These are phyloP conservation scores for Penicillium cinerascens DNA, from an alignment of 495 filamentous ascomycete species.

Conservation along the genomic window DNA sequence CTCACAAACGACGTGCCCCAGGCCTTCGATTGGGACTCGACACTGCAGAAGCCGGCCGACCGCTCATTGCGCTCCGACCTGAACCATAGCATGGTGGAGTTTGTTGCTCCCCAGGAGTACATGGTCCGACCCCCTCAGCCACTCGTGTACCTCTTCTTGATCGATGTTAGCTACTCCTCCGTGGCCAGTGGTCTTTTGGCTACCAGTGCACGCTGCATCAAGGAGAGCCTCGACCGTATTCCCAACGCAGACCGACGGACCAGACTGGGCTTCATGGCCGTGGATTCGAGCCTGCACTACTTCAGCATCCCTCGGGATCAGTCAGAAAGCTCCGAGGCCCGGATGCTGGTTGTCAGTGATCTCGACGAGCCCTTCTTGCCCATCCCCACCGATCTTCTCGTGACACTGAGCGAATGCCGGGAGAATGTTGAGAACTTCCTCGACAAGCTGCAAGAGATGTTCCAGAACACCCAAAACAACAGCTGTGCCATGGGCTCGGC, in stretches of 20 bases:
- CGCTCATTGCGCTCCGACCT: conserved; percentile 85
- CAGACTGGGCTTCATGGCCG: conserved; percentile 88
- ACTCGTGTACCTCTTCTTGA: conserved; percentile 94
- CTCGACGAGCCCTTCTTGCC: conserved; percentile 96
- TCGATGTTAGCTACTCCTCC: conserved; percentile 92
- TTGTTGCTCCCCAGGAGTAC: conserved; percentile 97
- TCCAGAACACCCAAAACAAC: conserved; percentile 84
- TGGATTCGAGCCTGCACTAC: conserved; percentile 93
- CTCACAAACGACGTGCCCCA: conserved; percentile 97
- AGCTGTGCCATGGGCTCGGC: conserved; percentile 91
- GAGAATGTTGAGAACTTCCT: conserved; percentile 89
- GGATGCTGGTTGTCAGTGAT: conserved; percentile 93
- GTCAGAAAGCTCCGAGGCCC: conserved; percentile 74
- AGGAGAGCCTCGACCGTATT: conserved; percentile 94
- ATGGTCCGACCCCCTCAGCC: conserved; percentile 98
- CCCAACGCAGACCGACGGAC: conserved; percentile 94
- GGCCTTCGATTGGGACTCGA: conserved; percentile 96
- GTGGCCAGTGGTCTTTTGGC: conserved; percentile 92
- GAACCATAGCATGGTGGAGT: conserved; percentile 92
- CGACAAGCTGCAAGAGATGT: conserved; percentile 90
- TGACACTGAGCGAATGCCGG: conserved; percentile 84
- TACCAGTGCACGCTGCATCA: conserved; percentile 87
- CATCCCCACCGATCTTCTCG: conserved; percentile 87
- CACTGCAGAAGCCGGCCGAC: conserved; percentile 83
- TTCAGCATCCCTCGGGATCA: conserved; percentile 89